A percentile compares a stretch with the other conserved stretches of the same genome.
Evolutionary conservation across 148 eudicot genomes (phyloP).

Genomic region (Gaultheria prostrata): DNA sequence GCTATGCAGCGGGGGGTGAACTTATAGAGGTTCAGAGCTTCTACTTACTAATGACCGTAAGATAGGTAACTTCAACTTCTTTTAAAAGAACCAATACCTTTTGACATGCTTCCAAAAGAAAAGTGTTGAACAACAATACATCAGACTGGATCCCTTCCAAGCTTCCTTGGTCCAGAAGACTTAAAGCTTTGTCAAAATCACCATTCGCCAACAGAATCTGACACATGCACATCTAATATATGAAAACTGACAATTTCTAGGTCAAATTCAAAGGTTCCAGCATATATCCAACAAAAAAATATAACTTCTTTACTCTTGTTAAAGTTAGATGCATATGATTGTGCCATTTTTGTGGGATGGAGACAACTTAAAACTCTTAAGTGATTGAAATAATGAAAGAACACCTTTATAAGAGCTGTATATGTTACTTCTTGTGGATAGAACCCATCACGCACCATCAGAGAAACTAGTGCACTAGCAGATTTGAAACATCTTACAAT

Average conservation of each 20-base stretch:
- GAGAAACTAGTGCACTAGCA: conserved; percentile 59
- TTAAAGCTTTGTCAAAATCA: conserved; percentile 60
- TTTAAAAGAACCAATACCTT: conserved; percentile 37
- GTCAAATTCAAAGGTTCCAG: neutral
- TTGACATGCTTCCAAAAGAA: conserved; percentile 48
- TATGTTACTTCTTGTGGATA: conserved; percentile 43
- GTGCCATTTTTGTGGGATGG: neutral
- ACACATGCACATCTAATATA: conserved; percentile 10
- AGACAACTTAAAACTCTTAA: too few relatives aligned
- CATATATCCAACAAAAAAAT: neutral
- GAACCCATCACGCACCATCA: conserved; percentile 78
- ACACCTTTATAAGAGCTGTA: conserved; percentile 71
- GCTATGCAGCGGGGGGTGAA: neutral
- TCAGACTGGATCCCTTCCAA: conserved; percentile 60
- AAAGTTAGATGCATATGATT: conserved; percentile 2
- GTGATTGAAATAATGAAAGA: neutral
- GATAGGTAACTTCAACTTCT: neutral
- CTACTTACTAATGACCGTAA: neutral
- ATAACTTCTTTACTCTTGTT: neutral
- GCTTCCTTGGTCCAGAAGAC: conserved; percentile 55
- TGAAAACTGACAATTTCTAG: conserved; percentile 26
- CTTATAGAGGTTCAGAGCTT: neutral
- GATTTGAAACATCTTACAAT: conserved; percentile 56
- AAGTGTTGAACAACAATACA: conserved; percentile 61
- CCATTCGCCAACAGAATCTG: conserved; percentile 57